Evolutionary conservation across 139 green algal species (phyloP).

Genomic region (Chlamydomonas eustigma): DNA sequence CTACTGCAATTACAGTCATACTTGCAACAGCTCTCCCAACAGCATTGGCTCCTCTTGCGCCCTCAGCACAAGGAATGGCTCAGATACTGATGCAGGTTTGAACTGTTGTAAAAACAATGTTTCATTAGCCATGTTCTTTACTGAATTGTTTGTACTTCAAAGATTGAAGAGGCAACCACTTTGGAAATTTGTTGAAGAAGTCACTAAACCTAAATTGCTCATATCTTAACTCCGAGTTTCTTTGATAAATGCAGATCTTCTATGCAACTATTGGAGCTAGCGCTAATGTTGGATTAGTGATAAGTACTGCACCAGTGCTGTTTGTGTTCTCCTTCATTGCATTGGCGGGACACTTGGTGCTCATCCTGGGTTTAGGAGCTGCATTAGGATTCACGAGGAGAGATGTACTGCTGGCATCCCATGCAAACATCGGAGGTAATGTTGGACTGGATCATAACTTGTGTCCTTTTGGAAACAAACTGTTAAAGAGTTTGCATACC

Average conservation of each 20-base stretch:
- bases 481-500: background rate
- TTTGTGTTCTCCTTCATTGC: slow-evolving; percentile 79
- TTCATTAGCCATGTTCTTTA: too few relatives aligned
- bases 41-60: slow-evolving; percentile 23
- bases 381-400: slow-evolving; percentile 51
- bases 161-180: too few relatives aligned
- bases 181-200: too few relatives aligned
- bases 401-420: slow-evolving; percentile 79
- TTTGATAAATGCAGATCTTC: slow-evolving; percentile 80
- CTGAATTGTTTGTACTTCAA: too few relatives aligned
- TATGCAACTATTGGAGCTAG: slow-evolving; percentile 83
- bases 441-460: background rate
- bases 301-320: slow-evolving; percentile 67
- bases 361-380: slow-evolving; percentile 58
- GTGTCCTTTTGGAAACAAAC: background rate
- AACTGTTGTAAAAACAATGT: too few relatives aligned
- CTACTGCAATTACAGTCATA: slow-evolving; percentile 65
- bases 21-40: slow-evolving; percentile 60
- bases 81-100: slow-evolving; percentile 76
- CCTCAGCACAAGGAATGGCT: slow-evolving; percentile 68
- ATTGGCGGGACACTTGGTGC: slow-evolving; percentile 45
- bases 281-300: slow-evolving; percentile 68
- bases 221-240: too few relatives aligned
- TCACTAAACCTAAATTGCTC: too few relatives aligned
- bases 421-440: slow-evolving; percentile 88